Percentiles rank a stretch among this genome's conserved stretches.
Evolutionary conservation across 129 eudicot genomes (phyloP).

Genomic region (Arctium minus): DNA sequence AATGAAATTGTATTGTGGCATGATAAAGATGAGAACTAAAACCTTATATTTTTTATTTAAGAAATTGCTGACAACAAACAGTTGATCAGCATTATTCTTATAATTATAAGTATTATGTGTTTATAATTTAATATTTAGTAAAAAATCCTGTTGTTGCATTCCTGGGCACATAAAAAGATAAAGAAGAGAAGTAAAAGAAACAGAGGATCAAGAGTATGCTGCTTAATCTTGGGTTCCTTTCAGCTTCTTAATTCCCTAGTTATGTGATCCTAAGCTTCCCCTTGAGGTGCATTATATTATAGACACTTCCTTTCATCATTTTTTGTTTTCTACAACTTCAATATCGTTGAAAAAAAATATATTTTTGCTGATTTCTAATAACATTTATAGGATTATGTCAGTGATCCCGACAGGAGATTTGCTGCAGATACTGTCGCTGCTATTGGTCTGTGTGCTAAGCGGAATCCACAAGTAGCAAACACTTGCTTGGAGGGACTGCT

Average conservation of each 20-base stretch:
- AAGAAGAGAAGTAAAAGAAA: background rate
- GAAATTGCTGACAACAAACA: too few relatives aligned
- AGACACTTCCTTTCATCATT: background rate
- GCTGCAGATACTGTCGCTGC: constrained; percentile 98
- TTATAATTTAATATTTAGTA: background rate
- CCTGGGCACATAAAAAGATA: background rate
- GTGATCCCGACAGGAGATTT: constrained; percentile 89
- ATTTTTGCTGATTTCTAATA: constrained; percentile 21
- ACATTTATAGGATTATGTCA: constrained; percentile 66
- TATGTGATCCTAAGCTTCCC: background rate
- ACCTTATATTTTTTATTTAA: background rate
- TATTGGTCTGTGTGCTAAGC: constrained; percentile 81
- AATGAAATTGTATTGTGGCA: background rate
- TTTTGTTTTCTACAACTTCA: background rate
- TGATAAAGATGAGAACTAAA: background rate
- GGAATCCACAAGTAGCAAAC: constrained; percentile 62
- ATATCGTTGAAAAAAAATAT: background rate
- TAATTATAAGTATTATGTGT: background rate
- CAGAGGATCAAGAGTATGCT: background rate
- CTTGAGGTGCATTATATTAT: background rate
- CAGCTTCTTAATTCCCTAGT: background rate
- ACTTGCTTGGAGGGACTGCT: constrained; percentile 86
- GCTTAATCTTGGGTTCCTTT: background rate
- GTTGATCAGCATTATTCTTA: too few relatives aligned
- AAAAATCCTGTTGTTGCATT: background rate